Percentiles rank a stretch among this genome's conserved stretches.
Conservation (phyloP, 1,139 yeast genomes). For the Blastobotrys niveus region DNA sequence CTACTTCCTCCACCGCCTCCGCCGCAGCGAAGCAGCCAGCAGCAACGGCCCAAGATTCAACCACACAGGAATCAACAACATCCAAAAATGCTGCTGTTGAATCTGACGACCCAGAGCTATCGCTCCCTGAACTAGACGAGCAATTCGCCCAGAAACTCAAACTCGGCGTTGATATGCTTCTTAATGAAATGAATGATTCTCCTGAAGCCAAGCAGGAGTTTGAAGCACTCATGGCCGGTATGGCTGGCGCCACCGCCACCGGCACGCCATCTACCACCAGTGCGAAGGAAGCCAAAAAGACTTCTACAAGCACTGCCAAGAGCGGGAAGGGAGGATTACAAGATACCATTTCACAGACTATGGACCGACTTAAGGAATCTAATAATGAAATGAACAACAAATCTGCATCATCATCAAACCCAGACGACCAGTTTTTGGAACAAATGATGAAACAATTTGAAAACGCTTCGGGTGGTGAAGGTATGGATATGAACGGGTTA, state of each 20-base stretch:
- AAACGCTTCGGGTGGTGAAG: constrained; percentile 50
- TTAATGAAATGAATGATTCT: constrained; percentile 54
- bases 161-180: constrained; percentile 40
- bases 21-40: constrained; percentile 3
- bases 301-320: constrained; percentile 6
- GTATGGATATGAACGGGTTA: constrained; percentile 53
- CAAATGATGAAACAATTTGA: constrained; percentile 55
- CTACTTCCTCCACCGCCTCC: constrained; percentile 6
- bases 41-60: constrained; percentile 3
- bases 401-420: constrained; percentile 43
- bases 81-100: constrained; percentile 4
- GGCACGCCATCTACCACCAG: constrained; percentile 16
- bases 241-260: constrained; percentile 38
- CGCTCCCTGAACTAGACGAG: constrained; percentile 43
- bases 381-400: constrained; percentile 48
- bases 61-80: neutral
- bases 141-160: constrained; percentile 38
- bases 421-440: constrained; percentile 37
- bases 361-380: constrained; percentile 57
- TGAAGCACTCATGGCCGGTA: constrained; percentile 47
- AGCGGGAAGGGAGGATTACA: constrained; percentile 42
- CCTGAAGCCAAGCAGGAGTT: constrained; percentile 58
- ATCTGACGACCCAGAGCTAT: constrained; percentile 16
- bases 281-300: constrained; percentile 4
- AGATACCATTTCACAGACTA: constrained; percentile 72